These are phyloP conservation scores for Aspergillus funiculosus DNA, from an alignment of 495 filamentous ascomycete species.

Conservation along the genomic window DNA sequence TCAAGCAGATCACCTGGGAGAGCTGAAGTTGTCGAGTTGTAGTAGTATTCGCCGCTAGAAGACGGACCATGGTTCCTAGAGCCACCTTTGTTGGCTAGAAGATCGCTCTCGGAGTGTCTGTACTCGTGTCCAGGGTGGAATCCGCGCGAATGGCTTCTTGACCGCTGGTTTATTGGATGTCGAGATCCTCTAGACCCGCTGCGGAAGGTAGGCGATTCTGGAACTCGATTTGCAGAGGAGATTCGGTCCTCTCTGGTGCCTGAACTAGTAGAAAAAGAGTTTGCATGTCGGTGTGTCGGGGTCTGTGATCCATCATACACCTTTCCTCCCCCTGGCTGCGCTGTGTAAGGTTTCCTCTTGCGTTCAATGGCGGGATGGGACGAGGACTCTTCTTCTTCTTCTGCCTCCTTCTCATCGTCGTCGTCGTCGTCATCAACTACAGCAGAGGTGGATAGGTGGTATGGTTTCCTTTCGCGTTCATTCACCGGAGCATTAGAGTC, in stretches of 20 bases:
- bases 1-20: slow-evolving; percentile 24
- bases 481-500: slow-evolving; percentile 29
- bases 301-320: slow-evolving; percentile 37
- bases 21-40: slow-evolving; percentile 20
- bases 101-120: slow-evolving; percentile 39
- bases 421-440: slow-evolving; percentile 47
- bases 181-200: slow-evolving; percentile 19
- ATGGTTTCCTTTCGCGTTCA: slow-evolving; percentile 51
- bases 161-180: slow-evolving; percentile 14
- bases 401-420: slow-evolving; percentile 25
- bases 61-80: slow-evolving; percentile 18
- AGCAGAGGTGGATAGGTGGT: slow-evolving; percentile 32
- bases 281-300: slow-evolving; percentile 21
- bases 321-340: slow-evolving; percentile 52
- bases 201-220: slow-evolving; percentile 25
- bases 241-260: slow-evolving; percentile 22
- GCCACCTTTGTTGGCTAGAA: slow-evolving; percentile 18
- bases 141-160: slow-evolving; percentile 35
- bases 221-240: slow-evolving; percentile 8
- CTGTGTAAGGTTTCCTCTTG: slow-evolving; percentile 56
- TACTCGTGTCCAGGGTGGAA: slow-evolving; percentile 27
- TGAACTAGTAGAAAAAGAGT: slow-evolving; percentile 27
- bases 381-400: slow-evolving; percentile 28
- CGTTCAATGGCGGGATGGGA: slow-evolving; percentile 50
- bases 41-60: slow-evolving; percentile 29